Conservation (phyloP, 192 early-diverging fungal species). For the Chytriomyces hyalinus region DNA sequence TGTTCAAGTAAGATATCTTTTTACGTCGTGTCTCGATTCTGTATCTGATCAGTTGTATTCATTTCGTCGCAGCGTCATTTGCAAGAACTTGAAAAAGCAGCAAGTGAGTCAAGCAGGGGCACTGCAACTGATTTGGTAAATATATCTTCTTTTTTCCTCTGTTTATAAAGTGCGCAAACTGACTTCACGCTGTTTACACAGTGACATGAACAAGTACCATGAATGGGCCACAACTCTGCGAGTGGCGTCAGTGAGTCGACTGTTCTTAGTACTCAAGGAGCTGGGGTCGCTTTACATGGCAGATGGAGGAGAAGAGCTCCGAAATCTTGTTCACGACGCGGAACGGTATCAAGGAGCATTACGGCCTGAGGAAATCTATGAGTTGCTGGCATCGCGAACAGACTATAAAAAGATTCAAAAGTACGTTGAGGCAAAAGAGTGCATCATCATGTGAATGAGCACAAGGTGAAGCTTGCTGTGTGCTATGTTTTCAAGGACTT, state of each 20-base stretch:
- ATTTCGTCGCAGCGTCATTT: conserved; percentile 64
- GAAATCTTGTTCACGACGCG: conserved; percentile 77
- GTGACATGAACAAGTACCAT: conserved; percentile 81
- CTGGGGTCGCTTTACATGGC: conserved; percentile 83
- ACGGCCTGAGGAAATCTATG: conserved; percentile 80
- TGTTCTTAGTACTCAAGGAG: conserved; percentile 80
- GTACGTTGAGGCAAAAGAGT: conserved; percentile 71
- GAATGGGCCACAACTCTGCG: conserved; percentile 69
- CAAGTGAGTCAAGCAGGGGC: conserved; percentile 84
- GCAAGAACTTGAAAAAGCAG: conserved; percentile 82
- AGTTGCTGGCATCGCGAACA: conserved; percentile 75
- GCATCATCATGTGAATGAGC: conserved; percentile 45
- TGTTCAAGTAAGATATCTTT: conserved; percentile 76
- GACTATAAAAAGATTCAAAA: conserved; percentile 81
- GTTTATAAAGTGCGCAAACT: conserved; percentile 10
- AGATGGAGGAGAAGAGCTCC: conserved; percentile 70
- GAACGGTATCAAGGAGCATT: conserved; percentile 75
- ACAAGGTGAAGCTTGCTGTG: no score
- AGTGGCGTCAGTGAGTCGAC: conserved; percentile 67
- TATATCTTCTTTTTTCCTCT: conserved; percentile 2
- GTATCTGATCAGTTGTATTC: background rate
- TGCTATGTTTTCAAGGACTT: no score
- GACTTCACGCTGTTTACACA: background rate
- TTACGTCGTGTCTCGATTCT: conserved; percentile 2
- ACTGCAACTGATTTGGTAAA: conserved; percentile 82